Base-by-base conservation (phyloP, 805 yeast species). In the Teunomyces cretensis region DNA sequence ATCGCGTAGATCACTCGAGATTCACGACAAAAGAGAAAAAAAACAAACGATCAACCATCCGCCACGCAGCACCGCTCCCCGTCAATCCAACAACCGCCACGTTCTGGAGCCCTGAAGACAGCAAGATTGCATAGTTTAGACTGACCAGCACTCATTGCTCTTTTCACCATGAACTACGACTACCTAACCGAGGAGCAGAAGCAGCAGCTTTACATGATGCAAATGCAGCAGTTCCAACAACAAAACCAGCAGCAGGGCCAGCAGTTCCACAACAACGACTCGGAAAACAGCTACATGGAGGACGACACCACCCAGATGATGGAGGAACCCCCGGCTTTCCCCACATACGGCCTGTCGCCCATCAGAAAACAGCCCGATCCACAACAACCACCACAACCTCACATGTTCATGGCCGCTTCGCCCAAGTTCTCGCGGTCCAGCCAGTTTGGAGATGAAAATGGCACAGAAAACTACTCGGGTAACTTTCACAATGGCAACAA, bases 201-300 rank as follows among this genome's bases (percentile, higher is more conserved):
- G 54, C 64, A 60, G 42, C 64, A 57, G 50, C 62, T 61, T 28
- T 63, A 60, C 45, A 48, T 47, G 33, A 65, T 61, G 42, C 64
- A 57, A 26, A 37, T 55, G 38, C 63, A 57, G 32, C 52, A 47
- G 44, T 52, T 46, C 16, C 48, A 43, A 9, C 54, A 49, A 14
- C 50, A 44, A 31, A 48, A 47, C 16, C 48, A 44, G 24, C 46
- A 36, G 22, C 52, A 44, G 17, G 40, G 45, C 3, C 48, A 42
- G 26, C 44, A 41, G 48, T 45, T 39, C 45, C 35, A 26, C 45
- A 42, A 13, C 51, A 46, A 14, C 33, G 36, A 22, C 39, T 30
- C n/a, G 43, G 49, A 40, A 52, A 51, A 22, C 56, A 54, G 68
- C 49, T 70, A 56, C 49, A 70, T 71, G 76, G 75, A 71, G 16